A percentile compares a stretch with the other conserved stretches of the same genome.
These are phyloP conservation scores for Beauveria australis DNA, from an alignment of 2,329 filamentous ascomycete genomes.

Conservation along the genomic window DNA sequence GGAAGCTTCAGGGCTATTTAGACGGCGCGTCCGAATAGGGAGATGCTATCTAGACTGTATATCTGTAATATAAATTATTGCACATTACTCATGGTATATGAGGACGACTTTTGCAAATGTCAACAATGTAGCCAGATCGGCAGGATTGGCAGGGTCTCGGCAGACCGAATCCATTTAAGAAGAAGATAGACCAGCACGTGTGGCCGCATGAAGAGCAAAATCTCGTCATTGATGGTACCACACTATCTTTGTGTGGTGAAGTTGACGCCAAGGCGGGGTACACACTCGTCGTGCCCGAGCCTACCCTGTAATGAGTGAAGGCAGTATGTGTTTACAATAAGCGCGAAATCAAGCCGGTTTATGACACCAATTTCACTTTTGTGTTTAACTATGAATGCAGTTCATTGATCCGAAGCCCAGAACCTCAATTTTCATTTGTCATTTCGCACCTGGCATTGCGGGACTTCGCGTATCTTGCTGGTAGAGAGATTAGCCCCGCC, in stretches of 20 bases:
- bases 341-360: not conserved
- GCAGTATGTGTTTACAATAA: not conserved
- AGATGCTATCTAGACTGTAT: not conserved
- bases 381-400: too few species aligned
- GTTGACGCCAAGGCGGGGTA: not conserved
- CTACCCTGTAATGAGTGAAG: not conserved
- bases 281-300: not conserved
- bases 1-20: conserved; percentile 52
- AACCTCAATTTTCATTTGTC: not conserved
- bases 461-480: not conserved
- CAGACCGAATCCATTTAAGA: not conserved
- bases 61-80: not conserved
- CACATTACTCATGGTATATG: not conserved
- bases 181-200: not conserved
- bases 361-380: not conserved
- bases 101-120: too few species aligned
- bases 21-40: not conserved
- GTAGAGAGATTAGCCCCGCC: not conserved
- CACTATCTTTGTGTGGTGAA: not conserved
- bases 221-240: not conserved
- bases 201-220: not conserved
- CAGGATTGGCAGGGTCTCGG: not conserved
- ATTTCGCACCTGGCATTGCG: not conserved
- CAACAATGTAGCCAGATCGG: too few species aligned
- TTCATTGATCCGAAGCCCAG: too few species aligned